Percentiles rank a stretch among this genome's conserved stretches.
Evolutionary conservation across 2,329 filamentous ascomycete species (phyloP).

Genomic region (Fusarium siculi): DNA sequence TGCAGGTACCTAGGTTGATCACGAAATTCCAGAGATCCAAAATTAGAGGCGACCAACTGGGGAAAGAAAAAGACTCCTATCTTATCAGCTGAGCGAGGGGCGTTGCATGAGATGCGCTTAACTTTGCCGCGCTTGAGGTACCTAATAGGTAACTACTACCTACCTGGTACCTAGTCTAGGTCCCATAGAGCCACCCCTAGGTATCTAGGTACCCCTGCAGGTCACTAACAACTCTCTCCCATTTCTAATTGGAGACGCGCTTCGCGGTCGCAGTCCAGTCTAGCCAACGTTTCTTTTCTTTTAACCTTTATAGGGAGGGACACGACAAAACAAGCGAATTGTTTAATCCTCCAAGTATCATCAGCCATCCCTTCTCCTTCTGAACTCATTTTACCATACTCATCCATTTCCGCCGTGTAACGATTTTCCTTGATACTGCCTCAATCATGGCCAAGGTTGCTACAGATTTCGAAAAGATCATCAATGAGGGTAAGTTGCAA

Average conservation of each 20-base stretch:
- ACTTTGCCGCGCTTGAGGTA: slow-evolving; percentile 14
- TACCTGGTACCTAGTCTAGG: too few species aligned
- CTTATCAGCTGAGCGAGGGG: slow-evolving; percentile 37
- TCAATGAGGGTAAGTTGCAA: slow-evolving; percentile 58
- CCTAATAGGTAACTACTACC: too few species aligned
- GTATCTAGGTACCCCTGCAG: background rate
- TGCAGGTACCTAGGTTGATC: background rate
- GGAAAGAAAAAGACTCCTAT: slow-evolving; percentile 31
- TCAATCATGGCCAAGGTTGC: slow-evolving; percentile 56
- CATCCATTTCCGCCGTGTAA: background rate
- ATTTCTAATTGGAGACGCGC: slow-evolving; percentile 41
- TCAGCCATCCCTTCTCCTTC: background rate
- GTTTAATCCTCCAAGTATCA: background rate
- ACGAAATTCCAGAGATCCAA: background rate
- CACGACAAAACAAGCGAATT: slow-evolving; percentile 21
- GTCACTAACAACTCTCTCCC: background rate
- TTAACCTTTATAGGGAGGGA: slow-evolving; percentile 3
- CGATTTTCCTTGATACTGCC: background rate
- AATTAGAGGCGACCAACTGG: background rate
- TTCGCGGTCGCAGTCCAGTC: slow-evolving; percentile 37
- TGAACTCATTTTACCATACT: background rate
- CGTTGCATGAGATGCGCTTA: slow-evolving; percentile 4
- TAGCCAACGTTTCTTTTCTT: slow-evolving; percentile 36
- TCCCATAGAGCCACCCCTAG: slow-evolving; percentile 20
- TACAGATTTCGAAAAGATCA: slow-evolving; percentile 65